Base-by-base conservation (phyloP, 352 stramenopile genomes). In the Albugo laibachii region DNA sequence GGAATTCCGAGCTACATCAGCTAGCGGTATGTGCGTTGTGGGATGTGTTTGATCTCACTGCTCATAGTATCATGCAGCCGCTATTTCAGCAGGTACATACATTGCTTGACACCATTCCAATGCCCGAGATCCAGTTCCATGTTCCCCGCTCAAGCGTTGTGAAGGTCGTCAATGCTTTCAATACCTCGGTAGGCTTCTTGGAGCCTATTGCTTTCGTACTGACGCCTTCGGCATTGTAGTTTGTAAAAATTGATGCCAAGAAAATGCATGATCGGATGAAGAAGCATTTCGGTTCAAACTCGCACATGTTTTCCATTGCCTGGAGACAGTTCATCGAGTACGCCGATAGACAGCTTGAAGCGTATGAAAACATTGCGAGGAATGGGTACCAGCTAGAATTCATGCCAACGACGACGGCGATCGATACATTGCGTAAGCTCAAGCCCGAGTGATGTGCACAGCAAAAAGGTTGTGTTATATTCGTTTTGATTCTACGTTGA, bases 251-350 rank as follows among this genome's bases (percentile, higher is more conserved):
- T 49, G 76, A 69, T 8, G 66, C 67, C 47, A 68, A 74, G 15
- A 57, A 47, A 41, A 80, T 84, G 65, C 69, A 78, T 46, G 64
- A 75, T 12, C 67, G 72, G 15, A 66, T 84, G 59, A 84, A 84
- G 43, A 84, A 84, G 21, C 69, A 84, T 49, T 78, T 82, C 14
- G 55, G 56, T 1, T 52, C 54, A 11, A 77, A 69, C 13, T 27
- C 58, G 8, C 78, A 75, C 45, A 66, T 68, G 21, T 41, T 84
- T 6, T 65, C 72, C 15, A 58, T 48, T 5, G 58, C 76, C 11
- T 84, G 69, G 72, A 65, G 62, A 18, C 52, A 70, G n/a, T 47
- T 82, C 1, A 44, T 73, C 13, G 57, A 67, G 41, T 81, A 64
- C 40, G 69, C 45, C 1, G 82, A 82, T 41, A 69, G 75, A 34